Percentiles rank a stretch among this genome's conserved stretches.
These are phyloP conservation scores for Fomitopsis pulvina DNA, from an alignment of 768 basidiomycete species.

Conservation along the genomic window DNA sequence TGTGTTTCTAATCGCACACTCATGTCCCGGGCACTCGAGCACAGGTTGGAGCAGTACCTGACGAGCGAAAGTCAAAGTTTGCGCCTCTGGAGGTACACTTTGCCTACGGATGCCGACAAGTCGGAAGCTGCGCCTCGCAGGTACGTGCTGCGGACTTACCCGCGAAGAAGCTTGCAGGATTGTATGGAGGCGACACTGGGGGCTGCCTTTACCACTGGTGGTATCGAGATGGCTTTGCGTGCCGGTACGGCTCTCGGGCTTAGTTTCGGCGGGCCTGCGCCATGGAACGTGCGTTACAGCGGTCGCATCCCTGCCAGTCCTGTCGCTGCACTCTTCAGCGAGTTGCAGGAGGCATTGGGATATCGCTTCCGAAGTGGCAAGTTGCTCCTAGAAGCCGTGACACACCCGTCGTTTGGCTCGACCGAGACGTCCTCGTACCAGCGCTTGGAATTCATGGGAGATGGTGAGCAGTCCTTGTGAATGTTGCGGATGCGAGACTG, in stretches of 20 bases:
- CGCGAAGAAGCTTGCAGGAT: constrained; percentile 73
- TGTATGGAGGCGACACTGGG: constrained; percentile 86
- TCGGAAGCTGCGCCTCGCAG: constrained; percentile 22
- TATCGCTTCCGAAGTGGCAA: constrained; percentile 63
- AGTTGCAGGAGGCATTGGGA: constrained; percentile 57
- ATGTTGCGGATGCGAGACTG: neutral
- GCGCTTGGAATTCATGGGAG: constrained; percentile 83
- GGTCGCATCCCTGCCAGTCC: constrained; percentile 25
- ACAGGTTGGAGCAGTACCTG: constrained; percentile 57
- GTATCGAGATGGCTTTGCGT: constrained; percentile 59
- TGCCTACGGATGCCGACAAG: constrained; percentile 32
- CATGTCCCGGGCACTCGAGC: constrained; percentile 56
- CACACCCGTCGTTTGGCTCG: constrained; percentile 70
- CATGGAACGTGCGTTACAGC: constrained; percentile 60
- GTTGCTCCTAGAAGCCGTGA: constrained; percentile 72
- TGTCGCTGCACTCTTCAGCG: constrained; percentile 41
- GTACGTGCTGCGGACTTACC: constrained; percentile 40
- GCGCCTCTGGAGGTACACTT: constrained; percentile 51
- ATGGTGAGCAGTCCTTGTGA: constrained; percentile 46
- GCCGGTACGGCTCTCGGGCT: constrained; percentile 61
- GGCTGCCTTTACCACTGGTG: constrained; percentile 67
- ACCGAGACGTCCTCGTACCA: constrained; percentile 64
- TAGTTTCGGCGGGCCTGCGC: constrained; percentile 62
- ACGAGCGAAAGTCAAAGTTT: constrained; percentile 50
- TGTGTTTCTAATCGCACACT: constrained; percentile 69